Evolutionary conservation across 164 flowering plant species (phyloP).

Genomic region (Buxus sempervirens): DNA sequence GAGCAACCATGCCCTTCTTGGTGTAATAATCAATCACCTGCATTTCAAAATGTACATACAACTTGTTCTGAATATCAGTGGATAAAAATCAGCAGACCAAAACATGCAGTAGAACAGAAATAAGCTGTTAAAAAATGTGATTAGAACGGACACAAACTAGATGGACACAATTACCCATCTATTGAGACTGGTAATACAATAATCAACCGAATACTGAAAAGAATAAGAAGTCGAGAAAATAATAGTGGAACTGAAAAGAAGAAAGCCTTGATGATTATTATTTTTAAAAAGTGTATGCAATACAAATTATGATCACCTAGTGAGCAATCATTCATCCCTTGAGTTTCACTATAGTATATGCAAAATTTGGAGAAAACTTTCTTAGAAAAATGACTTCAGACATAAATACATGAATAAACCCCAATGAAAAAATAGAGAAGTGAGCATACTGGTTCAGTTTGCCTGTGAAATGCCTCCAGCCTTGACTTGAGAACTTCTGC

Average conservation of each 20-base stretch:
- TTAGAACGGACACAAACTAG: background rate
- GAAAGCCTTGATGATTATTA: too few species aligned
- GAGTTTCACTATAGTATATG: too few species aligned
- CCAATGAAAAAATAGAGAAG: constrained; percentile 6
- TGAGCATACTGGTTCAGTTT: constrained; percentile 81
- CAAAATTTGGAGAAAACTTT: background rate
- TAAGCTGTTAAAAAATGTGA: background rate
- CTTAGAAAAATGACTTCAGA: background rate
- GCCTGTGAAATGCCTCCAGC: constrained; percentile 85
- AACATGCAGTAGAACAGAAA: too few species aligned
- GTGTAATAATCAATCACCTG: constrained; percentile 85
- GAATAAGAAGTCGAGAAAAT: background rate
- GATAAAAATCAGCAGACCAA: too few species aligned
- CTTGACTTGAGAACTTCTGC: constrained; percentile 92
- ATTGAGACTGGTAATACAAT: background rate
- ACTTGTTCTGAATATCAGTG: background rate
- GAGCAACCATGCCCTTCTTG: constrained; percentile 65
- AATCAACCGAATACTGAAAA: background rate
- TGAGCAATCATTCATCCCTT: too few species aligned
- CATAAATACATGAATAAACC: background rate
- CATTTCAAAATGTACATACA: constrained; percentile 10
- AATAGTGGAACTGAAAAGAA: too few species aligned
- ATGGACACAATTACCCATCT: background rate
- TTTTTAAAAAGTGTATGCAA: too few species aligned
- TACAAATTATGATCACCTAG: too few species aligned